Percentiles rank a stretch among this genome's conserved stretches.
Conservation (phyloP, 768 basidiomycete species). For the Hygrocybe coccinea region DNA sequence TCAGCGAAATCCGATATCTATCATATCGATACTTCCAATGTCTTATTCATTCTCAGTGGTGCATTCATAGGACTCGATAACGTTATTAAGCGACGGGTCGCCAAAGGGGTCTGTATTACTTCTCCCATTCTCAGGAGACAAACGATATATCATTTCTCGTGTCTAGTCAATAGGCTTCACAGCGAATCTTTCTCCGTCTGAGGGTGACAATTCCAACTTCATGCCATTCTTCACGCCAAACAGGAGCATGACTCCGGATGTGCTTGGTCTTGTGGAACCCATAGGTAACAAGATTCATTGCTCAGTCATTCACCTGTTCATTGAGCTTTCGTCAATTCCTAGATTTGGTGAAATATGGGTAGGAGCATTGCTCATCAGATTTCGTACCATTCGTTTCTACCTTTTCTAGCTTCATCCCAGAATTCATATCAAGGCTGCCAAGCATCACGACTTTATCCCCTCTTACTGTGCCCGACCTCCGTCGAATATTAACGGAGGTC, state of each 20-base stretch:
- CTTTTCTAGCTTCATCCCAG: conserved; percentile 74
- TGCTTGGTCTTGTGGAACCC: conserved; percentile 70
- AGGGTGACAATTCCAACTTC: conserved; percentile 26
- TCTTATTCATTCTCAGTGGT: conserved; percentile 92
- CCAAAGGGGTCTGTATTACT: conserved; percentile 68
- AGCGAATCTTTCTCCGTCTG: conserved; percentile 38
- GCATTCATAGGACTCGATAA: conserved; percentile 91
- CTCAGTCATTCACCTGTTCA: neutral
- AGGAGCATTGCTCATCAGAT: conserved; percentile 9
- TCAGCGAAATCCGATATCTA: conserved; percentile 58
- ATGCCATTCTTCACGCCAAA: conserved; percentile 80
- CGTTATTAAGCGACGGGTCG: conserved; percentile 71
- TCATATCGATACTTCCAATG: conserved; percentile 82
- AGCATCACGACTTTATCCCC: conserved; percentile 82
- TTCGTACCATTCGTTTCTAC: conserved; percentile 3
- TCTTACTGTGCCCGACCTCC: conserved; percentile 73
- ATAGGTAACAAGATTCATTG: conserved; percentile 37
- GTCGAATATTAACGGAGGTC: conserved; percentile 89
- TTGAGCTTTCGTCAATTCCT: conserved; percentile 5
- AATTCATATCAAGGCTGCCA: conserved; percentile 91
- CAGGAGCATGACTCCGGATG: conserved; percentile 45
- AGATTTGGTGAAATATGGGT: conserved; percentile 88
- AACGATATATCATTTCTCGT: conserved; percentile 1
- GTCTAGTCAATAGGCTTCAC: conserved; percentile 83
- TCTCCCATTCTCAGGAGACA: conserved; percentile 4